Evolutionary conservation across 2,329 filamentous ascomycete genomes (phyloP), one percentile per base, ranked within the genome.

Genomic region (Pseudogymnoascus sp.): DNA sequence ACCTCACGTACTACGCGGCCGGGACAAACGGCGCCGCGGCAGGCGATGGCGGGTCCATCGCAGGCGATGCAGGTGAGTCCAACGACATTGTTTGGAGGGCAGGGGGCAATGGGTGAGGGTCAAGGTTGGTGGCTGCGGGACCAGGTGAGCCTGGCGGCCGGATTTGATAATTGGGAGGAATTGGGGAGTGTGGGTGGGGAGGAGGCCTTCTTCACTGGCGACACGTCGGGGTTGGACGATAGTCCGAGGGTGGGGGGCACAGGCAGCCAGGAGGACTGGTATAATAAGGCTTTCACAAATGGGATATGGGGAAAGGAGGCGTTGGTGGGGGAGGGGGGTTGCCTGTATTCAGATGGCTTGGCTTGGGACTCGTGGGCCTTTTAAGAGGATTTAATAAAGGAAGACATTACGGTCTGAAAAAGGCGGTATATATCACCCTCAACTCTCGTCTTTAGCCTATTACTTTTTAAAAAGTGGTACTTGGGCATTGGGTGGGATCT

Each of bases 41-140:
- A 16, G n/a, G 37, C 38, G 35, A 64, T 40, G 35, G 60, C 60
- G n/a, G 62, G 21, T 24, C 38, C 60, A 33, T 35, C 31, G 50
- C 42, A 26, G 0, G 37, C 61, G 40, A 61, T 33, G 33, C 80
- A 81, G 8, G 70, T 75, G 6, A 75, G 75, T 24, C 76, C 79
- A 0, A 78, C 77, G 8, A 79, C 80, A 10, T 76, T 85, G 61
- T 86, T 87, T 65, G 83, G 84, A 24, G 81, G 81, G 7, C 78
- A 86, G 0, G 83, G 87, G 37, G 81, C 82, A 47, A 73, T 88
- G 4, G 79, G 88, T 53, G 85, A 88, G 60, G 83, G 82, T 56
- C 84, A 87, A 65, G 82, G 88, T 68, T 86, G 82, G 83, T 86
- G 84, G 78, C 78, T 86, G 62, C 76, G 80, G 37, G 86, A 89